Percentiles rank a stretch among this genome's conserved stretches.
phyloP scores from a whole-genome alignment of 2,329 filamentous ascomycete genomes.

The Aaosphaeria pasadenensis region DNA sequence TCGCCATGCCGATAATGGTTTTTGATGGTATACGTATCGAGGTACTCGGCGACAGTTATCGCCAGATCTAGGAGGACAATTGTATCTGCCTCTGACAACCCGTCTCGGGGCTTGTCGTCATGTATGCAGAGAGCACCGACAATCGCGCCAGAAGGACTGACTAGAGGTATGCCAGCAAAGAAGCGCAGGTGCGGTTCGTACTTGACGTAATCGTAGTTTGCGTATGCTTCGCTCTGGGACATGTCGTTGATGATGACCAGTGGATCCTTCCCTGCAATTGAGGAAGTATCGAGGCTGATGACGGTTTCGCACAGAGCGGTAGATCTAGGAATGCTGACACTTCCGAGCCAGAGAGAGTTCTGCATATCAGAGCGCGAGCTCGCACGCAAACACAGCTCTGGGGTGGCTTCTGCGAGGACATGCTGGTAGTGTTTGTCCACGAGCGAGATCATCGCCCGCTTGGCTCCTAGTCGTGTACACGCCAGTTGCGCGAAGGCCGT shows the following conservation, averaged over 20 bases:
- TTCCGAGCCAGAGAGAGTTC: conserved; percentile 24
- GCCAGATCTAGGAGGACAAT: conserved; percentile 17
- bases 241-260: conserved; percentile 17
- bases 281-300: conserved; percentile 4
- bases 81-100: conserved; percentile 12
- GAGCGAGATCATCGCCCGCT: conserved; percentile 35
- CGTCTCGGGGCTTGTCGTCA: conserved; percentile 15
- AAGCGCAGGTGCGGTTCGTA: conserved; percentile 16
- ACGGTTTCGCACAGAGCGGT: conserved; percentile 24
- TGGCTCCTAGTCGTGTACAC: conserved; percentile 27
- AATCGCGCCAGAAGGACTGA: conserved; percentile 18
- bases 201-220: conserved; percentile 9
- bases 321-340: conserved; percentile 24
- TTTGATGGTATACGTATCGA: conserved; percentile 23
- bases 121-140: conserved; percentile 24
- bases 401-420: conserved; percentile 38
- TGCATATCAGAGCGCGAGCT: conserved; percentile 4
- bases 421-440: conserved; percentile 33
- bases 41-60: conserved; percentile 20
- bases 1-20: conserved; percentile 25
- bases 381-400: conserved; percentile 18
- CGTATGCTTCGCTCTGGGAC: conserved; percentile 3
- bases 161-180: conserved; percentile 25
- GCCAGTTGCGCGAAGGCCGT: conserved; percentile 36
- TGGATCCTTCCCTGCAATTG: background rate